Evolutionary conservation across 2,329 filamentous ascomycete genomes (phyloP), one percentile per base, ranked within the genome.

Genomic region (Cladosporium sp.): DNA sequence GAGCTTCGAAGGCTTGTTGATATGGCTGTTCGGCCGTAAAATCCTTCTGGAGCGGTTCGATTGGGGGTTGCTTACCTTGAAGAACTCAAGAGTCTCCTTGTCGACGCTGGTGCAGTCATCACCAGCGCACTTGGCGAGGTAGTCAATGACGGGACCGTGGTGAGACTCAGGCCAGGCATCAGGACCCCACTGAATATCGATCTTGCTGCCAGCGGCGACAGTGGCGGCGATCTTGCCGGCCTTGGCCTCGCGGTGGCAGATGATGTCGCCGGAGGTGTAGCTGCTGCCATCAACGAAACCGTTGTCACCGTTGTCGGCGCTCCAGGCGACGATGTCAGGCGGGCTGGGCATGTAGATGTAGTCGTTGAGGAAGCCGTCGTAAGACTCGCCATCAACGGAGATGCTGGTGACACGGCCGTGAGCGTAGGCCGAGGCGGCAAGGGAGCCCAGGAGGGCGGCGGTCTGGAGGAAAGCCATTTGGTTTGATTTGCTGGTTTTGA

Each of bases 131-230:
- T 73, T 74, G 50, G 83, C 83, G n/a, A 85, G 69, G 70, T 85
- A 85, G 64, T 77, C 77, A 54, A 85, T 74, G 57, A 85, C 76
- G 7, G 82, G 82, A 2, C 80, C 80, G 56, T 82, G 74, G 69
- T 87, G 79, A 49, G 73, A 77, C 11, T 77, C 71, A 12, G 83
- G 82, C 84, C 83, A 87, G 13, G 71, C 70, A 50, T 74, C 78
- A 18, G 40, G 15, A 4, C 40, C 47, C 84, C 83, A 86, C 59
- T 80, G 74, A 43, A 86, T 67, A 51, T 77, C 70, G 57, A 86
- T 64, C 8, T 71, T 72, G 55, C 72, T 71, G 53, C 84, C 84
- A 13, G 83, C 84, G 15, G 74, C 71, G 30, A 85, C 76, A n/a
- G 75, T 69, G 16, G 77, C 79, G 54, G 74, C 71, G 50, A 73